phyloP scores from a whole-genome alignment of 2,329 filamentous ascomycete species.

The Pleomassaria siparia region DNA sequence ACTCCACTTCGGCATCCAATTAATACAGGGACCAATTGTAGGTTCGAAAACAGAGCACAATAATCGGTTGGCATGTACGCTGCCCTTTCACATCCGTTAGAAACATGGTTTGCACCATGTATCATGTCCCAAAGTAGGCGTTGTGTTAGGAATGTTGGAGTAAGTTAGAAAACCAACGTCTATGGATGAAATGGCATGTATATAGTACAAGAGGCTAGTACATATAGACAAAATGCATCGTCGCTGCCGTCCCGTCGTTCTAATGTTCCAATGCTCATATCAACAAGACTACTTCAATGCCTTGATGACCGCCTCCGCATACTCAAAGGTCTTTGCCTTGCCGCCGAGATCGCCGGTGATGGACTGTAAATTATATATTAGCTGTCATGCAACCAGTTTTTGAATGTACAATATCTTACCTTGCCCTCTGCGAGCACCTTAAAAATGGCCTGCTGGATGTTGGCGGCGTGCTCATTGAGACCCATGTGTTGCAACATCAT shows the following conservation, averaged over 20 bases:
- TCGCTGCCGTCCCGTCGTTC: constrained; percentile 20
- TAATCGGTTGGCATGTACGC: too few relatives aligned
- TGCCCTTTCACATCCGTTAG: too few relatives aligned
- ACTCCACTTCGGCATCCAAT: background rate
- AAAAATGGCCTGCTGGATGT: constrained; percentile 94
- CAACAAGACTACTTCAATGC: constrained; percentile 46
- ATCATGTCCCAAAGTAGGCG: too few relatives aligned
- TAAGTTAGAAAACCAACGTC: constrained; percentile 10
- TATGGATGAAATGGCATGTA: constrained; percentile 24
- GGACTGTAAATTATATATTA: constrained; percentile 47
- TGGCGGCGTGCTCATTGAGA: constrained; percentile 76
- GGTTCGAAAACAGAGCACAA: too few relatives aligned
- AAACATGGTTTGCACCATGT: too few relatives aligned
- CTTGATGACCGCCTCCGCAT: constrained; percentile 86
- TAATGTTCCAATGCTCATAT: constrained; percentile 29
- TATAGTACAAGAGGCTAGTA: constrained; percentile 42
- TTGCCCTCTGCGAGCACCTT: constrained; percentile 95
- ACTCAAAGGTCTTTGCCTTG: constrained; percentile 94
- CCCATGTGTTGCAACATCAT: constrained; percentile 99
- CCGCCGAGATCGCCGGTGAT: constrained; percentile 96
- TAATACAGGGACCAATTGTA: background rate
- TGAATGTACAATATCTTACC: constrained; percentile 48
- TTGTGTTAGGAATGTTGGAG: too few relatives aligned
- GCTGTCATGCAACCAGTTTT: background rate
- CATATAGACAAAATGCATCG: constrained; percentile 42